phyloP scores from a whole-genome alignment of 169 alveolate species.

The Cryptosporidium sp. region DNA sequence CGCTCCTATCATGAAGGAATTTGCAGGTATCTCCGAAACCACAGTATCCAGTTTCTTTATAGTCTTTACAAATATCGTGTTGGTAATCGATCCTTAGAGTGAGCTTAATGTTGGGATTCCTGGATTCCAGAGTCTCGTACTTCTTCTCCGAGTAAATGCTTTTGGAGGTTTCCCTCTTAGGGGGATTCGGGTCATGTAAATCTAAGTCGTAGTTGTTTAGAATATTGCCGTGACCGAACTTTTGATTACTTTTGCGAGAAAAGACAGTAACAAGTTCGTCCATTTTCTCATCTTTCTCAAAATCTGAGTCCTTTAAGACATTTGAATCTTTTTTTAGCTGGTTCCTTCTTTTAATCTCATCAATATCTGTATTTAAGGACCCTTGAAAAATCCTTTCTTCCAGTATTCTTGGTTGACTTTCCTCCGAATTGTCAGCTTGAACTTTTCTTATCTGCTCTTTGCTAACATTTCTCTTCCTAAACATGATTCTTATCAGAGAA shows the following conservation, averaged over 20 bases:
- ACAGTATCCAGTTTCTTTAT: constrained; percentile 97
- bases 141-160: background rate
- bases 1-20: constrained; percentile 97
- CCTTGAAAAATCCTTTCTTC: background rate
- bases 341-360: background rate
- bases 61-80: constrained; percentile 97
- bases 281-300: background rate
- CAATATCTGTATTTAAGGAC: constrained; percentile 42
- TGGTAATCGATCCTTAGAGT: constrained; percentile 95
- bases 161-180: background rate
- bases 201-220: constrained; percentile 1
- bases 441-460: constrained; percentile 12
- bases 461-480: constrained; percentile 39
- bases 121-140: constrained; percentile 31
- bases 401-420: background rate
- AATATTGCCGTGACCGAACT: constrained; percentile 13
- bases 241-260: constrained; percentile 1
- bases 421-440: background rate
- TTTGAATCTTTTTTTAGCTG: background rate
- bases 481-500: constrained; percentile 6
- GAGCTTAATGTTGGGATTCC: constrained; percentile 87
- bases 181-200: background rate
- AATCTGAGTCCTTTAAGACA: background rate
- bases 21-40: constrained; percentile 97
- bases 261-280: background rate